Evolutionary conservation across 768 basidiomycete species (phyloP).

Genomic region (Brasilioporus rufonigricans): DNA sequence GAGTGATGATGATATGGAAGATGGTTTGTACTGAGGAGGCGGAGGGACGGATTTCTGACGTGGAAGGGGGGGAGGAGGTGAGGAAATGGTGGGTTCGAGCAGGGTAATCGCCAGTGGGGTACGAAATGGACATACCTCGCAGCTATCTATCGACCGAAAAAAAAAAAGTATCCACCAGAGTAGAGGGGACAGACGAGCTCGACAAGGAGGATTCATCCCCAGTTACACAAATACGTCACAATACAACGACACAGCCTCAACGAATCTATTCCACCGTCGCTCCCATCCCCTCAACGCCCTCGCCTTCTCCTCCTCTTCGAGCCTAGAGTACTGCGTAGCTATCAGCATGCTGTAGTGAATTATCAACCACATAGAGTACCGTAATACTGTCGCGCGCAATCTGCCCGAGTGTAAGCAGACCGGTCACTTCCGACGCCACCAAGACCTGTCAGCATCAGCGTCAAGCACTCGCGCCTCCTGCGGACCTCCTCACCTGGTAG

Average conservation of each 20-base stretch:
- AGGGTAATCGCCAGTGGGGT: slow-evolving; percentile 40
- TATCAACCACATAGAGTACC: neutral
- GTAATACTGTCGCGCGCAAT: slow-evolving; percentile 73
- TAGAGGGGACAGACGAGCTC: neutral
- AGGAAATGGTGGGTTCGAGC: slow-evolving; percentile 56
- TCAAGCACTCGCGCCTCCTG: neutral
- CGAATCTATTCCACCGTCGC: slow-evolving; percentile 38
- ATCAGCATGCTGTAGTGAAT: neutral
- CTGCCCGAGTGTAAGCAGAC: slow-evolving; percentile 58
- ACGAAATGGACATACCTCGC: slow-evolving; percentile 37
- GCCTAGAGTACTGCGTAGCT: slow-evolving; percentile 39
- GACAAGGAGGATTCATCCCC: slow-evolving; percentile 3
- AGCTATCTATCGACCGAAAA: neutral
- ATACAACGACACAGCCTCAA: slow-evolving; percentile 23
- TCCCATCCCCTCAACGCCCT: slow-evolving; percentile 41
- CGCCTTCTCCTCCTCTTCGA: slow-evolving; percentile 45
- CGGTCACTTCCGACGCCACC: slow-evolving; percentile 65
- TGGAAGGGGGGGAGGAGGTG: slow-evolving; percentile 52
- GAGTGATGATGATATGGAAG: slow-evolving; percentile 39
- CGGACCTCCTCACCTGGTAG: slow-evolving; percentile 51
- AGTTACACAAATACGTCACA: slow-evolving; percentile 19
- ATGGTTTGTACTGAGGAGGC: slow-evolving; percentile 38
- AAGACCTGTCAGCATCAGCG: slow-evolving; percentile 43
- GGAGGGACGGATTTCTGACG: slow-evolving; percentile 46
- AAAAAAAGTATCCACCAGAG: neutral